Conservation (phyloP, 2,329 filamentous ascomycete genomes). For the Lecanoromycetidae sp. region DNA sequence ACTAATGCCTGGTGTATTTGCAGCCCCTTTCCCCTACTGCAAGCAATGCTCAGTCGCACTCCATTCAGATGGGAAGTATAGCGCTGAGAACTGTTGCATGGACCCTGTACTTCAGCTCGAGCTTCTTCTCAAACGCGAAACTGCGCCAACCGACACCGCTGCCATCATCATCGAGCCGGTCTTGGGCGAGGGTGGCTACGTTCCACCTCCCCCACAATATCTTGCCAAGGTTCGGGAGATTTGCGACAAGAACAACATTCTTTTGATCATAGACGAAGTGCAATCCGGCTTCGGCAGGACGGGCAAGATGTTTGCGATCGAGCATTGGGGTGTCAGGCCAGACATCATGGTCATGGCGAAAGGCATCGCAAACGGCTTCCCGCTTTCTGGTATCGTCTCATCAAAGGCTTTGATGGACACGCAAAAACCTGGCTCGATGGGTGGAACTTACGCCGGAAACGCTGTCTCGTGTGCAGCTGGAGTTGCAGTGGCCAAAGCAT, state of each 20-base stretch:
- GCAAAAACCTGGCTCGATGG: slow-evolving; percentile 29
- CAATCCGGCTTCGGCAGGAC: slow-evolving; percentile 35
- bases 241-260: slow-evolving; percentile 33
- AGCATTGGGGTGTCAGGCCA: slow-evolving; percentile 32
- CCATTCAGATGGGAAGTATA: slow-evolving; percentile 23
- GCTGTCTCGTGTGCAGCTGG: slow-evolving; percentile 29
- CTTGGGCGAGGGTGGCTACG: slow-evolving; percentile 28
- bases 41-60: slow-evolving; percentile 27
- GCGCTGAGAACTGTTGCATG: slow-evolving; percentile 30
- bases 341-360: slow-evolving; percentile 31
- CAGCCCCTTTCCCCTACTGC: slow-evolving; percentile 30
- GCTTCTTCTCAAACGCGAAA: slow-evolving; percentile 26
- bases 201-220: slow-evolving; percentile 24
- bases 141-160: slow-evolving; percentile 24
- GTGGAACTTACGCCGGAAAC: slow-evolving; percentile 29
- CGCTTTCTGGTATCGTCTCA: slow-evolving; percentile 16
- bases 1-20: slow-evolving; percentile 30
- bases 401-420: slow-evolving; percentile 29
- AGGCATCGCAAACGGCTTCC: slow-evolving; percentile 18
- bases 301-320: slow-evolving; percentile 33
- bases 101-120: slow-evolving; percentile 28
- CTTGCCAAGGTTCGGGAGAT: slow-evolving; percentile 30
- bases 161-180: slow-evolving; percentile 14
- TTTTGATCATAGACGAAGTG: slow-evolving; percentile 34
- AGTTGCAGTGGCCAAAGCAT: slow-evolving; percentile 27